Evolutionary conservation across 2,329 filamentous ascomycete genomes (phyloP).

Genomic region (Cytospora paraplurivora): DNA sequence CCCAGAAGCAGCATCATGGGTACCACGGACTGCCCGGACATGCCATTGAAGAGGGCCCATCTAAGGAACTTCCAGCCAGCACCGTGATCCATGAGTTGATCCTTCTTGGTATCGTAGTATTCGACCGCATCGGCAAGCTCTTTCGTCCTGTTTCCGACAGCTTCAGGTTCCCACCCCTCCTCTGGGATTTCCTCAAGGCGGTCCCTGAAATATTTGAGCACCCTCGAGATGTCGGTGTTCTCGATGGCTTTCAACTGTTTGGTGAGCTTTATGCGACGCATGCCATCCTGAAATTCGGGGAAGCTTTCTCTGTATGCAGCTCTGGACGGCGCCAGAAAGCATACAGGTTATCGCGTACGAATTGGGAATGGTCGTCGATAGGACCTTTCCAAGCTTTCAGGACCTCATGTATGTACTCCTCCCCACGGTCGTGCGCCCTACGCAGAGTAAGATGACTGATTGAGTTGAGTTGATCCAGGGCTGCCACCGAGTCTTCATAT

Average conservation of each 20-base stretch:
- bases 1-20: constrained; percentile 37
- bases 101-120: constrained; percentile 20
- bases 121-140: constrained; percentile 16
- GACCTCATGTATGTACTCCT: constrained; percentile 24
- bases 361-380: constrained; percentile 27
- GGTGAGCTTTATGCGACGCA: constrained; percentile 10
- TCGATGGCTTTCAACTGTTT: background rate
- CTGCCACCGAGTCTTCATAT: background rate
- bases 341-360: constrained; percentile 22
- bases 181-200: background rate
- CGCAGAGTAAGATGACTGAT: background rate
- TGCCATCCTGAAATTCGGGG: constrained; percentile 10
- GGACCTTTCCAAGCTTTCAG: constrained; percentile 26
- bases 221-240: constrained; percentile 23
- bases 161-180: constrained; percentile 17
- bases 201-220: constrained; percentile 4
- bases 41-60: constrained; percentile 36
- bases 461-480: background rate
- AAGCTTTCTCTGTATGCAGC: constrained; percentile 17
- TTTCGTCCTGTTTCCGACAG: constrained; percentile 12
- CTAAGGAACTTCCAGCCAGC: constrained; percentile 36
- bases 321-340: constrained; percentile 22
- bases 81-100: constrained; percentile 15
- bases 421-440: background rate
- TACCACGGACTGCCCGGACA: constrained; percentile 33